Conservation (phyloP, 768 basidiomycete species). For the Imleria badia region DNA sequence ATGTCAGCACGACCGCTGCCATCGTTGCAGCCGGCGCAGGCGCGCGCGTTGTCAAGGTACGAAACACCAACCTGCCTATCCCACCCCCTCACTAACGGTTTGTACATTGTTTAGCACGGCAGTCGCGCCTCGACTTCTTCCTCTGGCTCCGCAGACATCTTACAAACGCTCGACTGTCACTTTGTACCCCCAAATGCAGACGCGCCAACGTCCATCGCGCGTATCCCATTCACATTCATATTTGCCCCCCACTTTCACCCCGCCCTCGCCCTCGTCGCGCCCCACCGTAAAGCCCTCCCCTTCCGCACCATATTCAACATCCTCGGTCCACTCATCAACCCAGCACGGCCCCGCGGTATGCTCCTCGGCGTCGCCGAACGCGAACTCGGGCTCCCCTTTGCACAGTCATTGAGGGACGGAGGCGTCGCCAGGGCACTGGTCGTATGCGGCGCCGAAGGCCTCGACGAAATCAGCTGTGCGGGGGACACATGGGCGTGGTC, state of each 20-base stretch:
- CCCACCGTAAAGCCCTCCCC: conserved; percentile 81
- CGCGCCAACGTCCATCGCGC: conserved; percentile 47
- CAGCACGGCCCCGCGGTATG: conserved; percentile 83
- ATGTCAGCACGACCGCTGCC: conserved; percentile 93
- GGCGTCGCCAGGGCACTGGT: conserved; percentile 85
- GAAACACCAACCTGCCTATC: no score
- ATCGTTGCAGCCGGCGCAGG: conserved; percentile 95
- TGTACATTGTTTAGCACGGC: conserved; percentile 63
- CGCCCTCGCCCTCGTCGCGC: conserved; percentile 73
- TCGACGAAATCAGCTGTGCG: conserved; percentile 96
- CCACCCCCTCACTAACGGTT: not conserved
- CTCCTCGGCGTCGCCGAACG: conserved; percentile 86
- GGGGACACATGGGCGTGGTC: conserved; percentile 88
- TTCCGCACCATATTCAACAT: conserved; percentile 98
- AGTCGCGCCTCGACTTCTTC: conserved; percentile 89
- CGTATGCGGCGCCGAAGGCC: conserved; percentile 86
- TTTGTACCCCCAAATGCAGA: conserved; percentile 61
- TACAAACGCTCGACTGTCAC: conserved; percentile 78
- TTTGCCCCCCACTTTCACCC: conserved; percentile 95
- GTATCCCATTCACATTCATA: conserved; percentile 86
- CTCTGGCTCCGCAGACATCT: conserved; percentile 91
- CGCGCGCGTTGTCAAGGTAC: conserved; percentile 87
- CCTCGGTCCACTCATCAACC: conserved; percentile 92
- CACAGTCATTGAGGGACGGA: conserved; percentile 64
- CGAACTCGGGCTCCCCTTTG: conserved; percentile 81